Base-by-base conservation (phyloP, 352 stramenopile species). In the Phytophthora vignae region DNA sequence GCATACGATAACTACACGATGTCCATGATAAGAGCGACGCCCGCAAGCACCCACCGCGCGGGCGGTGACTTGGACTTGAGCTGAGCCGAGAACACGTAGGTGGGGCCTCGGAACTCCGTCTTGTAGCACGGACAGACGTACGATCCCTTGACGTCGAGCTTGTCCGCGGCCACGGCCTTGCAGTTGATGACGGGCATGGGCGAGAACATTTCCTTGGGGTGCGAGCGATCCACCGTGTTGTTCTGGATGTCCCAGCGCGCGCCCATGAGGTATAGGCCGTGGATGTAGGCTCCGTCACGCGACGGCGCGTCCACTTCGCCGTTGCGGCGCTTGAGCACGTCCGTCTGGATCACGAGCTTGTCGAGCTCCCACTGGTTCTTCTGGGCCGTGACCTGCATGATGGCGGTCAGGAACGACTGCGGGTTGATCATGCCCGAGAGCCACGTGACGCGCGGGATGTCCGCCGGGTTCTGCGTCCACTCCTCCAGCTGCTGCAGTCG, bases 161-260 rank as follows among this genome's bases (percentile, higher is more conserved):
- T 99, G 71, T 99, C 97, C 6, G 90, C 79, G 0, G 94, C 90
- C 12, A 99, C 94, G 29, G 97, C 97, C 73, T 98, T 98, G 73
- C 98, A 98, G 77, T 99, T 98, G 76, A 99, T 98, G 55, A 99
- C 91, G 21, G 98, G 97, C 95, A 99, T 98, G 22, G 85, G 61
- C 44, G 86, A 99, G 71, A 99, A 99, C 95, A 99, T 99, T 75
- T 99, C 98, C 77, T 99, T 99, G 14, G 97, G 98, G 60, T 96
- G 88, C 19, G 90, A 98, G 36, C 97, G 97, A 68, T 99, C 96
- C 46, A 99, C 93, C 21, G 91, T 97, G 70, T 90, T 89, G 67
- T 96, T 96, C 55, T 82, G 91, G 27, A 89, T 75, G 66, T 99
- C 95, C 95, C 96, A 99, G 12, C 97, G 91, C 55, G 95, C 98